Evolutionary conservation across 108 stramenopile genomes (phyloP), one percentile per base, ranked within the genome.

Genomic region (Heterococcus sp.): DNA sequence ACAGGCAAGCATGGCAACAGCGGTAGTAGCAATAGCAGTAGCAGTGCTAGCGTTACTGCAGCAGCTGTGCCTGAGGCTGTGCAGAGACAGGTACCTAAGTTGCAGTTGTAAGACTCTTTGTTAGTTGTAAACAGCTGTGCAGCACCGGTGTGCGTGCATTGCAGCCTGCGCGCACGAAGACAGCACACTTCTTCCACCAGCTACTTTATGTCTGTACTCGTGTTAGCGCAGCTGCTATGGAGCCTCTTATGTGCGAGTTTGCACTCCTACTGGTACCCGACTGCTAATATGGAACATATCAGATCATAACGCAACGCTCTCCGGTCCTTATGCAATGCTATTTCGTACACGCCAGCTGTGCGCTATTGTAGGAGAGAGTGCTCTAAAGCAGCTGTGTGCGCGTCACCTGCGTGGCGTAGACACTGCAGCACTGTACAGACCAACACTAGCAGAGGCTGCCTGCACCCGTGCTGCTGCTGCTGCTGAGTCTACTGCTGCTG

Each of bases 31-130:
- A 65, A 38, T 37, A 64, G 74, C 63, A 29, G 39, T 37, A 28
- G 74, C 21, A 66, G 74, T 1, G 70, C 76, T 11, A 30, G 67
- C 46, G 70, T 77, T 37, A 66, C 76, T 28, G 76, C 76, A 4
- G 31, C 39, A n/a, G 76, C 76, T 35, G 67, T 77, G 68, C 76
- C 76, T 5, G 64, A 69, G 68, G 37, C 65, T 11, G 76, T 77
- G 33, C 76, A 77, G 37, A 40, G 68, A 14, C 76, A 77, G 76
- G 76, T 77, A 27, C 3, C 33, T 37, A 11, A 11, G 3, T 3
- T 11, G 0, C 30, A 1, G 2, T 31, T 0, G 2, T n/a, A n/a
- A n/a, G n/a, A n/a, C n/a, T n/a, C n/a, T n/a, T n/a, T n/a, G n/a
- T n/a, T n/a, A n/a, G n/a, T n/a, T n/a, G n/a, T n/a, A n/a, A n/a